phyloP scores from a whole-genome alignment of 768 basidiomycete species.

The Gymnopilus junonius region DNA sequence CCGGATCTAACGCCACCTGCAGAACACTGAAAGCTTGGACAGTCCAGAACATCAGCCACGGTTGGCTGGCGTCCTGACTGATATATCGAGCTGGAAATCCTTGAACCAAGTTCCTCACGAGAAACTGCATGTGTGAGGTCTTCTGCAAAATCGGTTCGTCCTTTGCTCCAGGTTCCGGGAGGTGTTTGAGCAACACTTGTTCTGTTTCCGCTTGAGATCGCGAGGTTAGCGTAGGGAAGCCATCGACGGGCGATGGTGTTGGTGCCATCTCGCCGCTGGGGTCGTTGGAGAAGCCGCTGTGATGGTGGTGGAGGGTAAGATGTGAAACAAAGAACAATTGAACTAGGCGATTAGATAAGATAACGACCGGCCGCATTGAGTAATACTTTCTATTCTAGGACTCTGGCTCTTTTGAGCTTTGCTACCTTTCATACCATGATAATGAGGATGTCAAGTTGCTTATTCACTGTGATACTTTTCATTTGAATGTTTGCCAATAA shows the following conservation, averaged over 20 bases:
- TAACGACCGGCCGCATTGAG: background rate
- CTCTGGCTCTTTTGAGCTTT: background rate
- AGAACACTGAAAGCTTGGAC: conserved; percentile 82
- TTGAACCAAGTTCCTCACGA: conserved; percentile 72
- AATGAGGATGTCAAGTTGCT: too few relatives aligned
- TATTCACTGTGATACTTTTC: too few relatives aligned
- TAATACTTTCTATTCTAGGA: background rate
- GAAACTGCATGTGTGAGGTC: conserved; percentile 74
- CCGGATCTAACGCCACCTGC: conserved; percentile 79
- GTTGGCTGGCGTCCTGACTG: conserved; percentile 91
- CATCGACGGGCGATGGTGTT: conserved; percentile 54
- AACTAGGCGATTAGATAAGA: conserved; percentile 11
- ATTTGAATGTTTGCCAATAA: too few relatives aligned
- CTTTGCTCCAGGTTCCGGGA: conserved; percentile 34
- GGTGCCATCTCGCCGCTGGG: conserved; percentile 16
- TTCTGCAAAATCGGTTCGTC: conserved; percentile 51
- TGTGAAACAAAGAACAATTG: background rate
- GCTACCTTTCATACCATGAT: too few relatives aligned
- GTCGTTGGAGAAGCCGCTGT: background rate
- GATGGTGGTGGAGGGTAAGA: conserved; percentile 16
- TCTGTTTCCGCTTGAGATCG: conserved; percentile 68
- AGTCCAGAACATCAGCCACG: conserved; percentile 96
- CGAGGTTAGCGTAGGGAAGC: conserved; percentile 67
- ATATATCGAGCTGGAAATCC: conserved; percentile 81
- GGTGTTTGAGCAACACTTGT: conserved; percentile 57